Base-by-base conservation (phyloP, 2,329 filamentous ascomycete genomes). In the Venturia pyrina region DNA sequence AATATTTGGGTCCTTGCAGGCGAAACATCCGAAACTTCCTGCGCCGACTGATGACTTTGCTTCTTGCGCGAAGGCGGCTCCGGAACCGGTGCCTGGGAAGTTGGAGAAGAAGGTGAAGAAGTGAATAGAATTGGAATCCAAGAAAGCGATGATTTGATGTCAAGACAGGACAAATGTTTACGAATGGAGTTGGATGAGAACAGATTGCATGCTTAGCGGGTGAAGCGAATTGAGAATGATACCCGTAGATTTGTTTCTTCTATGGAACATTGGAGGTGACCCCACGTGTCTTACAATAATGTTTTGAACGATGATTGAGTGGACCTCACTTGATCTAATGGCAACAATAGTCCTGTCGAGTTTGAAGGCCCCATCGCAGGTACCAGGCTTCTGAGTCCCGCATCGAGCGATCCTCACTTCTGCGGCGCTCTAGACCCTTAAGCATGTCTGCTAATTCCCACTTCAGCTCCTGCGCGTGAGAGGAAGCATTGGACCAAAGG, bases 41-140 rank as follows among this genome's bases (percentile, higher is more conserved):
- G 53, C 53, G 19, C 53, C 28, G n/a, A 59, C 53, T 5, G 53
- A 59, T 15, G 53, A 59, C 19, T 59, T 59, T 59, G 53, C 53
- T 59, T 59, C 53, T 59, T 59, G 53, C 17, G 53, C 53, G 8
- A 59, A 59, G 15, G 53, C 53, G 13, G 32, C 53, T 37, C 32
- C 53, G 53, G 53, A 59, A 40, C 53, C 32, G 8, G 53, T 37
- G 28, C 53, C 53, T 15, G 28, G 53, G 5, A 59, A 59, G 53
- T 59, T 59, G 53, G 28, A 59, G 53, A 59, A 59, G 32, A 53
- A 53, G 48, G 48, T 28, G 48, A 59, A 59, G 53, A 59, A 59
- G 53, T 59, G 32, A 59, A 59, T 21, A 28, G 53, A 19, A 21
- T 4, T n/a, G 28, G 32, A 2, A 34, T 15, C 28, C 1, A 37